phyloP scores from a whole-genome alignment of 306 rosid genomes.

The Oxytropis ochrocephala region DNA sequence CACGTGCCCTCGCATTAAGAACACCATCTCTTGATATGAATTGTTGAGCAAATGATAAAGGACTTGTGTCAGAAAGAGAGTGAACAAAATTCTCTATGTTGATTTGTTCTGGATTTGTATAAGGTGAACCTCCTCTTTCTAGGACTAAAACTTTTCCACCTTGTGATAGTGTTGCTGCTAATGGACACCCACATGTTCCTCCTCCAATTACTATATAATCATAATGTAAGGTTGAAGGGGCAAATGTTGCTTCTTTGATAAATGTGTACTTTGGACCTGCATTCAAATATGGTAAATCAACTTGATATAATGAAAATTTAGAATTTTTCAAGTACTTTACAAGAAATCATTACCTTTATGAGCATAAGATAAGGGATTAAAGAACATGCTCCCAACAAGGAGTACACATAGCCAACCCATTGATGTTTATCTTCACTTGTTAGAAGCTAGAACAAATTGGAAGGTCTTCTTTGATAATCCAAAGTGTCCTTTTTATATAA shows the following conservation, averaged over 20 bases:
- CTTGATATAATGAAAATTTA: not conserved
- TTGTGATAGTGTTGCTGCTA: conserved; percentile 71
- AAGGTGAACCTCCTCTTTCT: conserved; percentile 78
- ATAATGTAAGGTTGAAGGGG: conserved; percentile 34
- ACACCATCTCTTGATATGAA: conserved; percentile 63
- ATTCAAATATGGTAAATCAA: too few species aligned
- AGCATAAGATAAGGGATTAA: conserved; percentile 29
- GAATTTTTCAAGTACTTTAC: not conserved
- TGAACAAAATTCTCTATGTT: conserved; percentile 30
- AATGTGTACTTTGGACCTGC: conserved; percentile 42
- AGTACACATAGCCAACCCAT: conserved; percentile 32
- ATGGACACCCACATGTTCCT: conserved; percentile 81
- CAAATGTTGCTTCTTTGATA: conserved; percentile 47
- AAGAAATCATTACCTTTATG: conserved; percentile 18
- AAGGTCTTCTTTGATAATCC: not conserved
- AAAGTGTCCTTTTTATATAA: conserved; percentile 12
- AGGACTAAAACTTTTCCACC: conserved; percentile 49
- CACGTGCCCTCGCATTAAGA: conserved; percentile 42
- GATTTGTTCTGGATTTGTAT: conserved; percentile 37
- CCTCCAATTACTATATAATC: conserved; percentile 78
- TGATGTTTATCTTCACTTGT: not conserved
- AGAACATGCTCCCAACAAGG: conserved; percentile 30
- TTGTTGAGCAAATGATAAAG: conserved; percentile 53
- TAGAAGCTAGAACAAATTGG: not conserved
- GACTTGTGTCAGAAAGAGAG: conserved; percentile 36